A percentile compares a stretch with the other conserved stretches of the same genome.
These are phyloP conservation scores for Bocquillonia castaneifolia DNA, from an alignment of 441 rosid genomes.

Conservation along the genomic window DNA sequence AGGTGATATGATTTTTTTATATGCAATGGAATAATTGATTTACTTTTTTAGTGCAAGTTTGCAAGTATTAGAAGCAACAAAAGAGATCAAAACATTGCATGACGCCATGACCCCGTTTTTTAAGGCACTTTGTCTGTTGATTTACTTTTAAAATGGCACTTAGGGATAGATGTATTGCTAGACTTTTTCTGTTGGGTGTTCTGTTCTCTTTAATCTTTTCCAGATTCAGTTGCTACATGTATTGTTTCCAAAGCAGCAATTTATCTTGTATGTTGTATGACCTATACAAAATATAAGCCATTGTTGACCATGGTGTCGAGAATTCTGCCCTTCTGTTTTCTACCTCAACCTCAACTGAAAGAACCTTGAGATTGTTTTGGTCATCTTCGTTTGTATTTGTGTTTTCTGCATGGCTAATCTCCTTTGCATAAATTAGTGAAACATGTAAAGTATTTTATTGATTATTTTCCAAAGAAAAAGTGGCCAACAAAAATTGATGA, in stretches of 20 bases:
- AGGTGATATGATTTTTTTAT: constrained; percentile 42
- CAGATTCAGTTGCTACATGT: background rate
- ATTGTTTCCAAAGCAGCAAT: background rate
- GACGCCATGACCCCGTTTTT: background rate
- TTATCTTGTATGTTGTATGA: background rate
- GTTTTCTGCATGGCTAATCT: background rate
- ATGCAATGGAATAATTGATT: background rate
- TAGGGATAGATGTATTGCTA: background rate
- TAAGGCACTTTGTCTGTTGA: background rate
- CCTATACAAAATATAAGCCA: background rate
- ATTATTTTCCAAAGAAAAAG: background rate
- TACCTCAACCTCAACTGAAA: too few species aligned
- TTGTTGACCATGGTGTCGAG: background rate
- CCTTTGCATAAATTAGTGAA: background rate
- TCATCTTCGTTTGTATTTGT: background rate
- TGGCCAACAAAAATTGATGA: background rate
- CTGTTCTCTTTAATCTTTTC: background rate
- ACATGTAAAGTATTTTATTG: background rate
- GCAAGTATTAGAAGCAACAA: background rate
- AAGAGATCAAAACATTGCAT: background rate
- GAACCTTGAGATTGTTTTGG: background rate
- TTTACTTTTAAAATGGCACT: background rate
- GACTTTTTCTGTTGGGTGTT: background rate
- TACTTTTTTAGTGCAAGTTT: background rate
- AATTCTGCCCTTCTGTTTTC: too few species aligned